Percentiles rank a stretch among this genome's conserved stretches.
These are phyloP conservation scores for Phytophthora citrophthora DNA, from an alignment of 352 stramenopile genomes.

Conservation along the genomic window DNA sequence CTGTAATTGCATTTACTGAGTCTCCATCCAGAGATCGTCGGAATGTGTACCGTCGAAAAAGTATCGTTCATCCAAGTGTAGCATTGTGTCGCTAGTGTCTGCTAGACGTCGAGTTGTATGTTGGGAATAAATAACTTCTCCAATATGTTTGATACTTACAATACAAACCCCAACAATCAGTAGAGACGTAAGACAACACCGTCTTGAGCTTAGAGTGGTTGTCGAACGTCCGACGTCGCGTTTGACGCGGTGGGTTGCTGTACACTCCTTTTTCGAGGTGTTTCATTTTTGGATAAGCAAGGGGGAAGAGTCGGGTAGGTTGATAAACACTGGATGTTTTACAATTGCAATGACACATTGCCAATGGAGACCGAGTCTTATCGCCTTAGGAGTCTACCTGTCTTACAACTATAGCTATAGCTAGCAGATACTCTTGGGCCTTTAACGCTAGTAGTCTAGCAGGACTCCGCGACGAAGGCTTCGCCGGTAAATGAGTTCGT, in stretches of 20 bases:
- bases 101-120: slow-evolving; percentile 10
- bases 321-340: not conserved
- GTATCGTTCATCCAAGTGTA: slow-evolving; percentile 52
- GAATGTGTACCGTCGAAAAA: slow-evolving; percentile 53
- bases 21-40: slow-evolving; percentile 47
- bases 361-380: slow-evolving; percentile 18
- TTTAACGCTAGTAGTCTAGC: too few species aligned
- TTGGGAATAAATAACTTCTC: slow-evolving; percentile 25
- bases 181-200: slow-evolving; percentile 5
- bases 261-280: slow-evolving; percentile 10
- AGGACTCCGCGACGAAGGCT: too few species aligned
- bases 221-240: not conserved
- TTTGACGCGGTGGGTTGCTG: slow-evolving; percentile 4
- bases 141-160: not conserved
- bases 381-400: too few species aligned
- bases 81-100: slow-evolving; percentile 2
- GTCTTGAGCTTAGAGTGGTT: slow-evolving; percentile 6
- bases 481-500: too few species aligned
- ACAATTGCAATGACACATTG: not conserved
- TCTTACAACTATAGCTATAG: too few species aligned
- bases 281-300: too few species aligned
- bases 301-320: too few species aligned
- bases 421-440: too few species aligned
- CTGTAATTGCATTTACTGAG: slow-evolving; percentile 5
- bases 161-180: slow-evolving; percentile 1